A percentile compares a stretch with the other conserved stretches of the same genome.
These are phyloP conservation scores for Metschnikowia arizonensis DNA, from an alignment of 805 yeast species.

Conservation along the genomic window DNA sequence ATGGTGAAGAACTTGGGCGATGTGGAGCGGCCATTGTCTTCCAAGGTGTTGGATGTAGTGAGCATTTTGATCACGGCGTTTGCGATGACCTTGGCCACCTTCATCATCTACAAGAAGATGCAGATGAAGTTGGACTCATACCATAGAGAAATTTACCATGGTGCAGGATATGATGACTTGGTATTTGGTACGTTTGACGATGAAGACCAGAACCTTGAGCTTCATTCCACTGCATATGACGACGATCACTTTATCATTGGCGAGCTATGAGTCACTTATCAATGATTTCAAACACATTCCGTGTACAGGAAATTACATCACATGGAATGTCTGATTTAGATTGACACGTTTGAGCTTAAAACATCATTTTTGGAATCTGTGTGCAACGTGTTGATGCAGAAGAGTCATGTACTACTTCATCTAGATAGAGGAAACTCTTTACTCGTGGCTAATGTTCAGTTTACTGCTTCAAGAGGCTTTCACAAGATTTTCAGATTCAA, in stretches of 20 bases:
- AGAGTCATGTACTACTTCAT: too few relatives aligned
- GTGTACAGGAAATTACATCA: too few relatives aligned
- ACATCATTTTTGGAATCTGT: too few relatives aligned
- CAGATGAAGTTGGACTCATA: conserved; percentile 33
- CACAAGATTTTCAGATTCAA: too few relatives aligned
- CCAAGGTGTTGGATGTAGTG: conserved; percentile 57
- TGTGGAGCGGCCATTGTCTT: conserved; percentile 41
- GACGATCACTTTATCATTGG: conserved; percentile 40
- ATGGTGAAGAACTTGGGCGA: conserved; percentile 68
- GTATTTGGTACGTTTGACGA: conserved; percentile 41
- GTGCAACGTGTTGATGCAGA: too few relatives aligned
- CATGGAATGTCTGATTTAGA: too few relatives aligned
- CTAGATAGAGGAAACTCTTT: too few relatives aligned
- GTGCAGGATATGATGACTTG: conserved; percentile 27
- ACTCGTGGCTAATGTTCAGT: too few relatives aligned
- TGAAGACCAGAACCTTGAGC: conserved; percentile 32
- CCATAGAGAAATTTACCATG: conserved; percentile 15
- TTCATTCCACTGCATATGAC: conserved; percentile 35
- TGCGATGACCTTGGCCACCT: conserved; percentile 58
- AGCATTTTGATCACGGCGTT: conserved; percentile 55
- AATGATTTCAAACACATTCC: too few relatives aligned
- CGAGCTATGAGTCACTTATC: conserved; percentile 27
- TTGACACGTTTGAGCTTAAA: too few relatives aligned
- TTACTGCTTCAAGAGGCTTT: too few relatives aligned
- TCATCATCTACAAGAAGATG: conserved; percentile 59